Evolutionary conservation across 179 eudicot genomes (phyloP), one percentile per base, ranked within the genome.

Genomic region (Gypsophila paniculata): DNA sequence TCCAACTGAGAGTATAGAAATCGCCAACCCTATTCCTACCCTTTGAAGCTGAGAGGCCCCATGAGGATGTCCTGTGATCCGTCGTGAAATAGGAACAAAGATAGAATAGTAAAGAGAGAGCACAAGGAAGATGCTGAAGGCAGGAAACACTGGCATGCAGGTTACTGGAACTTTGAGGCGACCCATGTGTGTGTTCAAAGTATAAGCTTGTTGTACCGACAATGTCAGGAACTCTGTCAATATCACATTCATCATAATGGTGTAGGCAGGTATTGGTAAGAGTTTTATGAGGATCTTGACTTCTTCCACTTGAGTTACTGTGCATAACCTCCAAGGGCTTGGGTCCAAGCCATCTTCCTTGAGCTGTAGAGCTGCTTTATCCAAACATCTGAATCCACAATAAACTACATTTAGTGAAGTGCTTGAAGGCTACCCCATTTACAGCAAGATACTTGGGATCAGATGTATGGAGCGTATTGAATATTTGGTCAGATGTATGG

Each of bases 11-110:
- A 91, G 54, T 29, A 86, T 81, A 3, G 97, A 91, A 18, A 91
- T 82, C 42, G 84, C 97, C 81, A 91, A 62, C 39, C 97, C 97
- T 22, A 91, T 90, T 32, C 97, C 97, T 9, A 91, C 89, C 74
- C 97, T 83, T 73, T 91, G 97, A 53, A 91, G 93, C 87, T 91
- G 96, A 61, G 97, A 90, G 65, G 96, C 97, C 9, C 97, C 97
- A 13, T 81, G 97, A 34, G 97, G 97, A 75, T 91, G 90, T 17
- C 96, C 93, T 0, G 97, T 91, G 80, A 91, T 82, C 75, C 80
- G 78, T 55, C 96, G 84, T 19, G 88, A 82, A 5, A 91, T 61
- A 0, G 97, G 97, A 34, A 90, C 97, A 48, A 90, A 91, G 14
- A 84, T 75, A 66, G 87, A 84, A 82, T 91, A 91, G 60, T 91